A percentile compares a stretch with the other conserved stretches of the same genome.
Conservation (phyloP, 2,329 filamentous ascomycete species). For the Trichophyton rubrum region DNA sequence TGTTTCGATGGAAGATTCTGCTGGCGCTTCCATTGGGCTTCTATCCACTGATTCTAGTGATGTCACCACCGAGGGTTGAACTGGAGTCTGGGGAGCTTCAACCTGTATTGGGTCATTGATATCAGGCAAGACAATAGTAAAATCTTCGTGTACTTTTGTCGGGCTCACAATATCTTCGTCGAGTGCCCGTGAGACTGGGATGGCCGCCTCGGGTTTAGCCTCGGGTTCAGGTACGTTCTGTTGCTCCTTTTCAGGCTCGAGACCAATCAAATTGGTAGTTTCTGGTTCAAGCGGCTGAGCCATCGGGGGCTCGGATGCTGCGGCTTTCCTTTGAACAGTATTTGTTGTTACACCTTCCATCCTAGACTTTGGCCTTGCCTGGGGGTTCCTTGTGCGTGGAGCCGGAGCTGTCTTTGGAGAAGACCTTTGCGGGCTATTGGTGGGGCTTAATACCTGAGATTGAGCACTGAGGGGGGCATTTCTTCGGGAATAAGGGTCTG, state of each 20-base stretch:
- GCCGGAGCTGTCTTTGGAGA: conserved; percentile 19
- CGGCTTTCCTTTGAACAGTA: conserved; percentile 23
- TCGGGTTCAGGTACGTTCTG: too few species aligned
- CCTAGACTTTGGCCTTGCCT: conserved; percentile 24
- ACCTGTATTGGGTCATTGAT: neutral
- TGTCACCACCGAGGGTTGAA: neutral
- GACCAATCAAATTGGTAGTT: neutral
- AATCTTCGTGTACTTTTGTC: conserved; percentile 3
- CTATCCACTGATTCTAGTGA: too few species aligned
- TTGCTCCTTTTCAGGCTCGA: neutral
- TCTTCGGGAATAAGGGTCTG: conserved; percentile 40
- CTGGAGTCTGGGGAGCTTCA: neutral
- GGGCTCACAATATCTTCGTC: conserved; percentile 1
- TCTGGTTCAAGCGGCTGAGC: conserved; percentile 7
- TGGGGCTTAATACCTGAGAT: conserved; percentile 20
- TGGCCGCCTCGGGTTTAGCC: neutral
- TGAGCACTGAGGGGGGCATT: conserved; percentile 12
- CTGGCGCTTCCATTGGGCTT: neutral
- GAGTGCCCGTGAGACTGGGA: neutral
- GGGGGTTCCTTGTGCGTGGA: conserved; percentile 21
- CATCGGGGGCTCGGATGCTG: conserved; percentile 23
- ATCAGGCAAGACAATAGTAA: neutral
- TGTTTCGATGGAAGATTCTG: neutral
- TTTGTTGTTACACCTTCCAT: conserved; percentile 20
- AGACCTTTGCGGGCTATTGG: conserved; percentile 13